A percentile compares a stretch with the other conserved stretches of the same genome.
Conservation (phyloP, 495 filamentous ascomycete species). For the Aspergillus asperescens region DNA sequence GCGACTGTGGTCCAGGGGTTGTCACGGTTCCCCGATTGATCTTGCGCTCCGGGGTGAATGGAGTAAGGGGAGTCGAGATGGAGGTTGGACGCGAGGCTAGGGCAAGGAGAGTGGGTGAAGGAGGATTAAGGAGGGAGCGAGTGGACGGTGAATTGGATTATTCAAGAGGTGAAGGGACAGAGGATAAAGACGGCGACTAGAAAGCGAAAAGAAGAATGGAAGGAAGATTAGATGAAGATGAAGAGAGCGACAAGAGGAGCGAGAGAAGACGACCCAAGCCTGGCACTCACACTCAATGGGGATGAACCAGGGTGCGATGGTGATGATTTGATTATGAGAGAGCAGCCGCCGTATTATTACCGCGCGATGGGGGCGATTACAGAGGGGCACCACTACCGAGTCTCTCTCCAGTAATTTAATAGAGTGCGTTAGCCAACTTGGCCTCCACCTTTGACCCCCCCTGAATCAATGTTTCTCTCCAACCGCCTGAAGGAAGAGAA, state of each 20-base stretch:
- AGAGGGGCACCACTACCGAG: no score
- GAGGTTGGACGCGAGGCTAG: slow-evolving; percentile 10
- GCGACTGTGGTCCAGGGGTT: slow-evolving; percentile 1
- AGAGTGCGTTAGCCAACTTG: not conserved
- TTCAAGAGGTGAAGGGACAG: slow-evolving; percentile 7
- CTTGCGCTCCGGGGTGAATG: slow-evolving; percentile 10
- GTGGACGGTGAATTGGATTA: slow-evolving; percentile 10
- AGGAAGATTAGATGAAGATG: slow-evolving; percentile 17
- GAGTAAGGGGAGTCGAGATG: slow-evolving; percentile 8
- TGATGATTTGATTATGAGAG: not conserved
- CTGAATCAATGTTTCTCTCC: not conserved
- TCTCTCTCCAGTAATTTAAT: no score
- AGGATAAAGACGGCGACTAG: slow-evolving; percentile 18
- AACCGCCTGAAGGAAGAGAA: not conserved
- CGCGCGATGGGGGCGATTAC: not conserved
- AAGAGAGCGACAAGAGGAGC: slow-evolving; percentile 12
- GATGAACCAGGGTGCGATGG: not conserved
- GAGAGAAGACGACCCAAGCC: slow-evolving; percentile 1
- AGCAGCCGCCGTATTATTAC: not conserved
- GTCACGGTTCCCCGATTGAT: not conserved
- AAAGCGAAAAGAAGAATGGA: slow-evolving; percentile 22
- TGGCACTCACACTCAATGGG: not conserved
- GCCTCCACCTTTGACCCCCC: not conserved
- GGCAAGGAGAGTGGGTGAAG: slow-evolving; percentile 7
- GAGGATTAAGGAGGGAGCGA: slow-evolving; percentile 8